Conservation (phyloP, 768 basidiomycete species). For the Dioszegia aurantiaca region DNA sequence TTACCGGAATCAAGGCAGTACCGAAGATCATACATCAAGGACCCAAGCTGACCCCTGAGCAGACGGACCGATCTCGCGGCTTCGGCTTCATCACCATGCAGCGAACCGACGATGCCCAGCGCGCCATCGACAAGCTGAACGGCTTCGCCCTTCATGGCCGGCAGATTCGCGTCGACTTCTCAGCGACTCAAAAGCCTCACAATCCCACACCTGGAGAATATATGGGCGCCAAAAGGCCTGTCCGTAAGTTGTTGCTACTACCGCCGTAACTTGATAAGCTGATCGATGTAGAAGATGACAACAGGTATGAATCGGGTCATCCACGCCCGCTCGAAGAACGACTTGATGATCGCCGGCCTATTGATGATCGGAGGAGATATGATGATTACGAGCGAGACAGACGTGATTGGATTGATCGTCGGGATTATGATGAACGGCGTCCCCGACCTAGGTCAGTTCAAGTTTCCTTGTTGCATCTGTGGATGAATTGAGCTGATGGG, state of each 20-base stretch:
- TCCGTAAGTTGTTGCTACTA: slow-evolving; percentile 27
- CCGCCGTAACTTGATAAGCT: not conserved
- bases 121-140: slow-evolving; percentile 86
- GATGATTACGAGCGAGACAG: slow-evolving; percentile 19
- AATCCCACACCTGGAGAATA: slow-evolving; percentile 96
- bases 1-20: too few species aligned
- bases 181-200: slow-evolving; percentile 88
- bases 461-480: not conserved
- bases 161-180: slow-evolving; percentile 94
- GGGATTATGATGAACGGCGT: not conserved
- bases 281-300: slow-evolving; percentile 23
- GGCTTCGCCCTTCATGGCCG: slow-evolving; percentile 92
- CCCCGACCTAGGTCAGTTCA: slow-evolving; percentile 10
- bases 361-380: slow-evolving; percentile 34
- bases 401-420: slow-evolving; percentile 5
- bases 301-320: slow-evolving; percentile 9
- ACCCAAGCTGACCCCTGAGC: not conserved
- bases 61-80: slow-evolving; percentile 92
- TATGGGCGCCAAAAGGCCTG: slow-evolving; percentile 68
- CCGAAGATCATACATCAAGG: not conserved
- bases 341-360: slow-evolving; percentile 33
- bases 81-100: slow-evolving; percentile 98
- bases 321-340: slow-evolving; percentile 22
- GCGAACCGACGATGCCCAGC: slow-evolving; percentile 76
- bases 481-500: not conserved